Conservation (phyloP, 345 rosid genomes). For the Lepidium africanum region DNA sequence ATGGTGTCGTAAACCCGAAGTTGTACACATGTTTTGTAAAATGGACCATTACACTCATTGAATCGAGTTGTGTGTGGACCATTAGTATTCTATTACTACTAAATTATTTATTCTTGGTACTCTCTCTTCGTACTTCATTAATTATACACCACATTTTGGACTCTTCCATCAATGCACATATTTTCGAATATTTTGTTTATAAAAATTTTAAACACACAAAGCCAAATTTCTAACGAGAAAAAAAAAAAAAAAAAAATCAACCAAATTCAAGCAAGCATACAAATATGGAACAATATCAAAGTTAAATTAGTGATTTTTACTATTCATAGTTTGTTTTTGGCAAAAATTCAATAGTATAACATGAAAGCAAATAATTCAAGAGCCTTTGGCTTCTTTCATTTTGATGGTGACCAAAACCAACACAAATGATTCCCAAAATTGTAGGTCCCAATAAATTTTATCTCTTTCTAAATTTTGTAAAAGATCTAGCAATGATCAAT, state of each 20-base stretch:
- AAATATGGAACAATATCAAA: background rate
- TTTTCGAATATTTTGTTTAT: background rate
- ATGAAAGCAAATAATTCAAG: conserved; percentile 12
- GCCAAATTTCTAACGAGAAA: background rate
- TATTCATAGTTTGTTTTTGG: conserved; percentile 8
- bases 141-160: conserved; percentile 9
- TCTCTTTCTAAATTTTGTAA: too few species aligned
- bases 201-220: background rate
- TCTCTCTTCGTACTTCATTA: conserved; percentile 18
- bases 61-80: conserved; percentile 18
- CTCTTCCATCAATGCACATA: background rate
- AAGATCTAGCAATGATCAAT: too few species aligned
- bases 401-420: background rate
- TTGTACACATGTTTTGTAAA: conserved; percentile 1
- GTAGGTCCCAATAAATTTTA: too few species aligned
- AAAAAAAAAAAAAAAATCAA: background rate
- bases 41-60: background rate
- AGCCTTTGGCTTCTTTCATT: conserved; percentile 9
- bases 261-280: background rate
- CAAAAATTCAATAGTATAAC: background rate
- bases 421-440: too few species aligned
- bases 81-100: background rate
- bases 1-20: conserved; percentile 6
- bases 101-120: conserved; percentile 25
- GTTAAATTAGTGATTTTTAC: background rate